Conservation (phyloP, 148 eudicot species). For the Spergularia marina region DNA sequence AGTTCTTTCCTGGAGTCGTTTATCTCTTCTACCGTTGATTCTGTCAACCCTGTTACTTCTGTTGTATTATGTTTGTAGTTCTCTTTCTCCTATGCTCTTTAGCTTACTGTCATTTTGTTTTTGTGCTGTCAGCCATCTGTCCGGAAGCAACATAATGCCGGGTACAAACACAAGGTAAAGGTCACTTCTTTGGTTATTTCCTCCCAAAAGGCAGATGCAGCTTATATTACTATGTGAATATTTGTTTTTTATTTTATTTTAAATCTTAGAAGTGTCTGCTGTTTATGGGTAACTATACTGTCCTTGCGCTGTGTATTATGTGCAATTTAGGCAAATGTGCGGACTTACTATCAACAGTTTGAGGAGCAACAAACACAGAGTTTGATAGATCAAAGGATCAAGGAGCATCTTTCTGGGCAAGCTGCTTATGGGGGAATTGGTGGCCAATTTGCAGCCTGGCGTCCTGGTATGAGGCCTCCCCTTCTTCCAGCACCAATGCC, state of each 20-base stretch:
- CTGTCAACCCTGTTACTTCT: not conserved
- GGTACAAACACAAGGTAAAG: conserved; percentile 90
- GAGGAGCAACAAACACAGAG: conserved; percentile 88
- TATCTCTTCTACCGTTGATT: not conserved
- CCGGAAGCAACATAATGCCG: conserved; percentile 93
- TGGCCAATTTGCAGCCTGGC: conserved; percentile 51
- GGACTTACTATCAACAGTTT: conserved; percentile 74
- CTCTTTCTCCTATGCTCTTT: not conserved
- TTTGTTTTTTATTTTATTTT: no score
- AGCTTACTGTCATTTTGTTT: conserved; percentile 13
- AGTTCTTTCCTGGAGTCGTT: not conserved
- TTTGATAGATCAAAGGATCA: conserved; percentile 84
- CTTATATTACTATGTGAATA: not conserved
- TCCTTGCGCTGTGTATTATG: not conserved
- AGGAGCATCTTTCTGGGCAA: conserved; percentile 80
- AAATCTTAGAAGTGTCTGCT: not conserved
- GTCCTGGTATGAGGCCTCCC: conserved; percentile 58
- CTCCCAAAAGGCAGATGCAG: not conserved
- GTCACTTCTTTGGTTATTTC: not conserved
- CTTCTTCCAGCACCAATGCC: conserved; percentile 64
- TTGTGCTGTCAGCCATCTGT: conserved; percentile 71
- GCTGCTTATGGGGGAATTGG: conserved; percentile 57
- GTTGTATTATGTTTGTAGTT: not conserved
- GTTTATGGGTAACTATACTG: not conserved
- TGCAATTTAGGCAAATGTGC: conserved; percentile 60